phyloP scores from a whole-genome alignment of 1,139 yeast genomes.

The Kodamaea arcana region DNA sequence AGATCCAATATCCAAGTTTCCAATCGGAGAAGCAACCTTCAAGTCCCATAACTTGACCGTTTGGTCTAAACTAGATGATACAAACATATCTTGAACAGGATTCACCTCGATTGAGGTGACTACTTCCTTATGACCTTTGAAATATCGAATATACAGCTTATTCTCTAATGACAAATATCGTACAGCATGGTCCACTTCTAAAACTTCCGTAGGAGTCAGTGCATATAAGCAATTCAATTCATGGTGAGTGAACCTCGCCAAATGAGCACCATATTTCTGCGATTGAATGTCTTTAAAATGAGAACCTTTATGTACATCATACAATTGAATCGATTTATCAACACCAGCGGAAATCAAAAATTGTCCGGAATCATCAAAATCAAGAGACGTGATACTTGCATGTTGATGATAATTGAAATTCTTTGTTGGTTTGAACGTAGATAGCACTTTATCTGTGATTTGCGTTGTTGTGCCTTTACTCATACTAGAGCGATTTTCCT shows the following conservation, averaged over 20 bases:
- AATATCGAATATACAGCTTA: slow-evolving; percentile 77
- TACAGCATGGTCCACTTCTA: slow-evolving; percentile 57
- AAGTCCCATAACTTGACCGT: slow-evolving; percentile 88
- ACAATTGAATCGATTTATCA: slow-evolving; percentile 80
- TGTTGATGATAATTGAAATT: slow-evolving; percentile 54
- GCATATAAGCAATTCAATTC: slow-evolving; percentile 76
- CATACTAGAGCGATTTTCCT: slow-evolving; percentile 4
- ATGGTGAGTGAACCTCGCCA: slow-evolving; percentile 80
- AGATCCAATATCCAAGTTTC: slow-evolving; percentile 57
- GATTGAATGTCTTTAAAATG: slow-evolving; percentile 66
- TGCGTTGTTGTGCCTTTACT: slow-evolving; percentile 18
- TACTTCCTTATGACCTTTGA: slow-evolving; percentile 76
- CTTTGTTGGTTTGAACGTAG: slow-evolving; percentile 54
- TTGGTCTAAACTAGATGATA: slow-evolving; percentile 71
- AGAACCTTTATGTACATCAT: slow-evolving; percentile 70
- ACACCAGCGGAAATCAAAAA: slow-evolving; percentile 72
- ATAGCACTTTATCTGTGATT: slow-evolving; percentile 42
- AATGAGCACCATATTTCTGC: slow-evolving; percentile 88
- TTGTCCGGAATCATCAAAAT: slow-evolving; percentile 84
- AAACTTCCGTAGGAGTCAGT: slow-evolving; percentile 50
- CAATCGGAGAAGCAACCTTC: slow-evolving; percentile 57
- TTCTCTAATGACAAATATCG: slow-evolving; percentile 75
- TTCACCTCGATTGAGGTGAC: slow-evolving; percentile 72
- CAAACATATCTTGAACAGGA: slow-evolving; percentile 64
- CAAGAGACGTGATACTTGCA: slow-evolving; percentile 70